These are phyloP conservation scores for Aspergillus pseudonomiae DNA, from an alignment of 2,329 filamentous ascomycete species.

Conservation along the genomic window DNA sequence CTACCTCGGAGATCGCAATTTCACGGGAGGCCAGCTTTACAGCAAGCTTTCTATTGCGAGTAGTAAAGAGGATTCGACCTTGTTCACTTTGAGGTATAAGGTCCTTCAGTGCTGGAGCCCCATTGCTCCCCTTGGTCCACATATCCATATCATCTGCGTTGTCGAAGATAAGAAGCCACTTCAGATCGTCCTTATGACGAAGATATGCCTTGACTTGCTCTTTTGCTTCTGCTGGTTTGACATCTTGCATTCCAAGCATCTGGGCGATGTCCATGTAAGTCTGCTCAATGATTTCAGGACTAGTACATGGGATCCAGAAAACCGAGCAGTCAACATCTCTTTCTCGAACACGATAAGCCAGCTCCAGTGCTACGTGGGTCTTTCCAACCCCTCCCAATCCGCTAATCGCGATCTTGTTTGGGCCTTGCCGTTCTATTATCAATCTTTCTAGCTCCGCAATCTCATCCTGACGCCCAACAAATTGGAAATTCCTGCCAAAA, in stretches of 20 bases:
- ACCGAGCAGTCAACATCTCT: slow-evolving; percentile 24
- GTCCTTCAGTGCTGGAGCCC: not conserved
- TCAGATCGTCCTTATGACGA: not conserved
- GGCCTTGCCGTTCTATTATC: slow-evolving; percentile 4
- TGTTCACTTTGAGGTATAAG: not conserved
- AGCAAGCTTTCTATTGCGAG: slow-evolving; percentile 25
- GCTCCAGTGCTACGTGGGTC: slow-evolving; percentile 31
- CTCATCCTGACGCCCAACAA: slow-evolving; percentile 17
- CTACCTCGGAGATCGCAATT: slow-evolving; percentile 22
- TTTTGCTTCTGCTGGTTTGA: slow-evolving; percentile 6
- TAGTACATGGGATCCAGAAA: slow-evolving; percentile 31
- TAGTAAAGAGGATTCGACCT: slow-evolving; percentile 28
- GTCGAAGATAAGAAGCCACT: not conserved
- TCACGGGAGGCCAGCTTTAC: slow-evolving; percentile 24
- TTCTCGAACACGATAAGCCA: slow-evolving; percentile 27
- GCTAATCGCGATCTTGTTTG: slow-evolving; percentile 22
- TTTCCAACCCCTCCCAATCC: slow-evolving; percentile 34
- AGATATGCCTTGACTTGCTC: not conserved
- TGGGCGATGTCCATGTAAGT: slow-evolving; percentile 2
- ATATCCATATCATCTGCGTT: not conserved
- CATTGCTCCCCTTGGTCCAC: not conserved
- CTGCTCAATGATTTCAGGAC: slow-evolving; percentile 25
- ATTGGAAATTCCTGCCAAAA: slow-evolving; percentile 10
- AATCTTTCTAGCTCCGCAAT: slow-evolving; percentile 8
- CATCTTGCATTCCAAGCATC: not conserved